Evolutionary conservation across 225 moss, liverwort and hornwort species (phyloP).

Genomic region (Neckera pumila): DNA sequence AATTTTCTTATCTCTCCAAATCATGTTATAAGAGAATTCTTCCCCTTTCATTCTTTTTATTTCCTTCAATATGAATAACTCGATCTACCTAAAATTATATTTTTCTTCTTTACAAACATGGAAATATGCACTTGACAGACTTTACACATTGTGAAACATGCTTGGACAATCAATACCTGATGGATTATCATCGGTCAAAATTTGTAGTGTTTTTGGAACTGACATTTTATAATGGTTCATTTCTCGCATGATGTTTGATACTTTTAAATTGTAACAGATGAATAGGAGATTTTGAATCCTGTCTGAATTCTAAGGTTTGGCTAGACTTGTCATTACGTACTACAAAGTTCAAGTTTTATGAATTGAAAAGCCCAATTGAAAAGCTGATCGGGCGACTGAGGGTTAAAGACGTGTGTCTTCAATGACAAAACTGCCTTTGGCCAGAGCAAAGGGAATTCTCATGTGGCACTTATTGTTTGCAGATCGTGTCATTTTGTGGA

Average conservation of each 20-base stretch:
- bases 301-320: neutral
- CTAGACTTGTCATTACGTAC: neutral
- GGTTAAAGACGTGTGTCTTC: neutral
- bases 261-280: neutral
- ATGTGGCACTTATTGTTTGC: conserved; percentile 2
- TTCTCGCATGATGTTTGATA: neutral
- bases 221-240: neutral
- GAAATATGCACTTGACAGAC: neutral
- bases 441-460: neutral
- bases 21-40: neutral
- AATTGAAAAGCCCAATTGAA: neutral
- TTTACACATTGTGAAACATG: neutral
- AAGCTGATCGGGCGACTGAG: neutral
- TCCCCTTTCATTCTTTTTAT: no score
- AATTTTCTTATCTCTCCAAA: neutral
- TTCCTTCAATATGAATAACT: neutral
- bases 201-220: no score
- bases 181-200: neutral
- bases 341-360: neutral
- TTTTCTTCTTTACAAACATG: neutral
- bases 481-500: conserved; percentile 89
- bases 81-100: neutral
- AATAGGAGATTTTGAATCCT: neutral
- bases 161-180: neutral
- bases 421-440: neutral